Base-by-base conservation (phyloP, 2,329 filamentous ascomycete species). In the Samsoniella hepiali region DNA sequence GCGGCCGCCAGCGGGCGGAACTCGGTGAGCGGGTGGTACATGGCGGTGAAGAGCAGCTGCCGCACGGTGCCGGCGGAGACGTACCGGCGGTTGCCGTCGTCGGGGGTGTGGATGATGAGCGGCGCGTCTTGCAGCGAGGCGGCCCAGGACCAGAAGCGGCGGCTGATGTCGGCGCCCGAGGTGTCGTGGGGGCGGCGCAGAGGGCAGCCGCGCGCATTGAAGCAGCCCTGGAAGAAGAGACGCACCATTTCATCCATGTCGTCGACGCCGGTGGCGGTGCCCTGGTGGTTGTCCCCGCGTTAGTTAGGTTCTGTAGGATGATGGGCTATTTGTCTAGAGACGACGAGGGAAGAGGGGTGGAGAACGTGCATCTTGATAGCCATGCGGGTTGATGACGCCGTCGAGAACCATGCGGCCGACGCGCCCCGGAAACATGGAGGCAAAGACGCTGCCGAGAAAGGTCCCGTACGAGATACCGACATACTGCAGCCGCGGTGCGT, bases 401-500 rank as follows among this genome's bases (percentile, higher is more conserved):
- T 72, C 70, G 1, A 72, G 63, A 17, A 72, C 38, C 61, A 71
- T 64, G 10, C 69, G 65, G 6, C 53, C 59, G 2, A 71, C 51
- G 7, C 65, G 65, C 44, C 67, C 66, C 5, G 70, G 68, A 27
- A 69, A 65, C 70, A 76, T 70, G 7, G 70, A 68, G 7, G 74
- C 73, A 58, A 75, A 75, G 2, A 70, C 73, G 27, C 63, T 61
- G 8, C 76, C 75, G 10, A 77, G 61, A 13, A 73, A 62, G 2
- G 72, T 73, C 13, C 75, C 75, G 58, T 77, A 77, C 31, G 56
- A 58, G 31, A 58, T 17, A 13, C 56, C 56, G 10, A 58, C 36
- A 31, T 50, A 58, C 44, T 58, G 42, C 29, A 58, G n/a, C 22
- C 56, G 10, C 7, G 31, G 3, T 3, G 27, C 11, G 6, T 36